phyloP scores from a whole-genome alignment of 768 basidiomycete species.

The Boletus rubescentipes region DNA sequence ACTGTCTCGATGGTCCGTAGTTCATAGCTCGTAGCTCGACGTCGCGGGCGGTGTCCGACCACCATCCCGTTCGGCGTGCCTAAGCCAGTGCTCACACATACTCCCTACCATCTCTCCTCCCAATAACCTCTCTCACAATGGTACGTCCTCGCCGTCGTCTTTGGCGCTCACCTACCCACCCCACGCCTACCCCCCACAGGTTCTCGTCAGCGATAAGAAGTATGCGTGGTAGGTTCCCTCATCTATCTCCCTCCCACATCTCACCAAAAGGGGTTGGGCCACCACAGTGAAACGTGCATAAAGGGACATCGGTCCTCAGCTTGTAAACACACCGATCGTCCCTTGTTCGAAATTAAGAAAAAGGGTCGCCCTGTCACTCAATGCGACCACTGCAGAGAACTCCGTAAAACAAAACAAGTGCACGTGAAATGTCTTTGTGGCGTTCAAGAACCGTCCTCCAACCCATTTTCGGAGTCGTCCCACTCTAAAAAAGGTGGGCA shows the following conservation, averaged over 20 bases:
- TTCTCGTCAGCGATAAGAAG: conserved; percentile 73
- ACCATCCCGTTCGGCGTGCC: conserved; percentile 36
- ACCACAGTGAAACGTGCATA: conserved; percentile 81
- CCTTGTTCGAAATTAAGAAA: conserved; percentile 79
- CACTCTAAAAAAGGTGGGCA: conserved; percentile 65
- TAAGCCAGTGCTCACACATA: neutral
- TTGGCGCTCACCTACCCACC: neutral
- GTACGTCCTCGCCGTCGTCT: conserved; percentile 31
- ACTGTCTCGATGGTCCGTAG: conserved; percentile 27
- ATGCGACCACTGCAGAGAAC: conserved; percentile 50
- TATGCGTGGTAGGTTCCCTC: conserved; percentile 69
- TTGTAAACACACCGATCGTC: conserved; percentile 85
- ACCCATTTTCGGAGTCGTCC: conserved; percentile 21
- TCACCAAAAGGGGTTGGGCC: neutral
- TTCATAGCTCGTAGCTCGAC: conserved; percentile 51
- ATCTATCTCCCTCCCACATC: conserved; percentile 1
- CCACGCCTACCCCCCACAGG: conserved; percentile 43
- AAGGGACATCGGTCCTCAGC: conserved; percentile 90
- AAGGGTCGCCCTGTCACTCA: conserved; percentile 58
- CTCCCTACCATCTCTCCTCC: neutral
- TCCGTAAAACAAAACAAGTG: conserved; percentile 46
- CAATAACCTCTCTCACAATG: conserved; percentile 37
- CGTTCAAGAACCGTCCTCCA: conserved; percentile 37
- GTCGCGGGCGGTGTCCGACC: conserved; percentile 57
- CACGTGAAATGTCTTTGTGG: conserved; percentile 44